These are phyloP conservation scores for Metschnikowia borealis DNA, from an alignment of 805 yeast species.

Conservation along the genomic window DNA sequence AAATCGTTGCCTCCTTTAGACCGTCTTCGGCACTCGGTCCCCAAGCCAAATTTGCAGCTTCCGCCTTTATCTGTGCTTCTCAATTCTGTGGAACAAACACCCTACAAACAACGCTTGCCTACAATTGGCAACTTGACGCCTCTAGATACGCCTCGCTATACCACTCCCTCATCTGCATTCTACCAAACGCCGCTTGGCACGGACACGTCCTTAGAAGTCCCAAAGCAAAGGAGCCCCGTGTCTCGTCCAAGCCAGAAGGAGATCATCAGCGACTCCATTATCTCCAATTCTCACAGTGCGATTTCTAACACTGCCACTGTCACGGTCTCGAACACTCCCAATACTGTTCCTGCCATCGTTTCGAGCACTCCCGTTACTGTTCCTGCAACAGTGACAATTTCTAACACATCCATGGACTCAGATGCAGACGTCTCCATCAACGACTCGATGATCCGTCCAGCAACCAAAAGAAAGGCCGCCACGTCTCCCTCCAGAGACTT, in stretches of 20 bases:
- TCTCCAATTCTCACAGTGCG: too few relatives aligned
- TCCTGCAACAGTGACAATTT: too few relatives aligned
- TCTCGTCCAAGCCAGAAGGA: too few relatives aligned
- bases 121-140: constrained; percentile 24
- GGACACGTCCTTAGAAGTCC: not conserved
- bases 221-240: not conserved
- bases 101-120: constrained; percentile 24
- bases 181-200: not conserved
- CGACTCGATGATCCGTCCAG: constrained; percentile 12
- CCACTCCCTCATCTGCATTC: not conserved
- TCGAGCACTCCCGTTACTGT: too few relatives aligned
- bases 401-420: constrained; percentile 7
- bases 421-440: constrained; percentile 13
- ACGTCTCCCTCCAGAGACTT: constrained; percentile 31
- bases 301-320: too few relatives aligned
- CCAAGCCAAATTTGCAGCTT: constrained; percentile 19
- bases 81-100: constrained; percentile 17
- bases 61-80: constrained; percentile 39
- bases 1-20: constrained; percentile 23
- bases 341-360: too few relatives aligned
- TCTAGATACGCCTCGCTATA: constrained; percentile 12
- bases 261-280: too few relatives aligned
- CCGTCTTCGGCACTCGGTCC: constrained; percentile 16
- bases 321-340: too few relatives aligned
- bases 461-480: constrained; percentile 25